phyloP scores from a whole-genome alignment of 208 protist genomes.

The Leishmania mexicana region DNA sequence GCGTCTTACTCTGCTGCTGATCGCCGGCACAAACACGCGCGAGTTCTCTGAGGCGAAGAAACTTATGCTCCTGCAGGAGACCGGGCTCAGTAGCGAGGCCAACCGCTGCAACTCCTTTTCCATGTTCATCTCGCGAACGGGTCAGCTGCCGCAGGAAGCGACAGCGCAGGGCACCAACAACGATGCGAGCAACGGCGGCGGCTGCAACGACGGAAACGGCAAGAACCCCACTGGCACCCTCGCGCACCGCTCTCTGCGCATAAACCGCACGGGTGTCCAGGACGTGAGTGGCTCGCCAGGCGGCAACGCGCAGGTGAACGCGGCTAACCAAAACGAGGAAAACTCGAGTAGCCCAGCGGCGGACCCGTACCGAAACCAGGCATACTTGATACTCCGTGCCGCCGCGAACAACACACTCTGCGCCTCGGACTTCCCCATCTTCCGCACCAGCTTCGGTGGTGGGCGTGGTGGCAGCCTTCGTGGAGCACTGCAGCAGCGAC shows the following conservation, averaged over 20 bases:
- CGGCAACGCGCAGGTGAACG: background rate
- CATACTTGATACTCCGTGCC: constrained; percentile 63
- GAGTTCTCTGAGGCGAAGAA: constrained; percentile 74
- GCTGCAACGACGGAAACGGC: background rate
- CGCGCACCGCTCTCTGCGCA: constrained; percentile 33
- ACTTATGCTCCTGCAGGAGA: constrained; percentile 60
- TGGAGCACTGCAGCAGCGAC: constrained; percentile 18
- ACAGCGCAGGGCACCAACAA: constrained; percentile 5
- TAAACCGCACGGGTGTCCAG: constrained; percentile 6
- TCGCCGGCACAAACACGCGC: constrained; percentile 44
- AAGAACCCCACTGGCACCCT: background rate
- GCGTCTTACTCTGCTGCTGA: constrained; percentile 60
- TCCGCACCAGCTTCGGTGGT: constrained; percentile 30
- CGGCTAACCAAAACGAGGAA: constrained; percentile 4
- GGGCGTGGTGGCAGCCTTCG: constrained; percentile 10
- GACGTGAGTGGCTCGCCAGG: background rate
- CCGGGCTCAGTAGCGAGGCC: constrained; percentile 46
- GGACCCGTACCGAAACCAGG: constrained; percentile 58
- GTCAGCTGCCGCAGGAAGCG: constrained; percentile 38
- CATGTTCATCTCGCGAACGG: constrained; percentile 42
- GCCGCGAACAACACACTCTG: constrained; percentile 50
- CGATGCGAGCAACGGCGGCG: constrained; percentile 14
- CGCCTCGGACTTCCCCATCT: constrained; percentile 60
- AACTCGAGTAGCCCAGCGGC: constrained; percentile 6
- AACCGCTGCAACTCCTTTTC: constrained; percentile 43